phyloP scores from a whole-genome alignment of 108 stramenopile species.

The Schizochytrium sp. region DNA sequence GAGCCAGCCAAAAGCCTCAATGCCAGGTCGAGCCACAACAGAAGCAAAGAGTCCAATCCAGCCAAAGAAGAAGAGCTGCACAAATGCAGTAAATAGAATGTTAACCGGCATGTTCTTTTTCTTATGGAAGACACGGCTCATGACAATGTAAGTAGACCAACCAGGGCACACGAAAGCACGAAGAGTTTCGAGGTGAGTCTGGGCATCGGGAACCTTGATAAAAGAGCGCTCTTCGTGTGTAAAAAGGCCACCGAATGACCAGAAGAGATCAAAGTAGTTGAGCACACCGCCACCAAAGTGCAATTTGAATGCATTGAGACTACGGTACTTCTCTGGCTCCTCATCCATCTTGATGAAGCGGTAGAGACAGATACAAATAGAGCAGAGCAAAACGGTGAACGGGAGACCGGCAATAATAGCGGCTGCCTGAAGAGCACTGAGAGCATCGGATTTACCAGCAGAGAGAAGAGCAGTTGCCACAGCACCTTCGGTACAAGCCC shows the following conservation, averaged over 20 bases:
- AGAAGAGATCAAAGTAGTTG: constrained; percentile 23
- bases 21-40: not conserved
- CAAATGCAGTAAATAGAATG: not conserved
- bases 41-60: not conserved
- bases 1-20: constrained; percentile 9
- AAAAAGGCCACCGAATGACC: not conserved
- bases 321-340: not conserved
- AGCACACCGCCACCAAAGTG: constrained; percentile 21
- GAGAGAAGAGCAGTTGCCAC: constrained; percentile 75
- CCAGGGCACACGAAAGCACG: not conserved
- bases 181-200: not conserved
- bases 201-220: not conserved
- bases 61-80: not conserved
- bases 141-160: not conserved
- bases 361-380: constrained; percentile 24
- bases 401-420: constrained; percentile 78
- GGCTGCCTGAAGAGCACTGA: constrained; percentile 76
- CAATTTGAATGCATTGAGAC: not conserved
- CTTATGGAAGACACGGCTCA: constrained; percentile 45
- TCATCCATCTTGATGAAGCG: not conserved
- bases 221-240: no score
- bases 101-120: not conserved
- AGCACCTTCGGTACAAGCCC: constrained; percentile 79
- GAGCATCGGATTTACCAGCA: constrained; percentile 71
- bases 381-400: constrained; percentile 72